Percentiles rank a stretch among this genome's conserved stretches.
phyloP scores from a whole-genome alignment of 2,329 filamentous ascomycete species.

The Myriangium duriaei region DNA sequence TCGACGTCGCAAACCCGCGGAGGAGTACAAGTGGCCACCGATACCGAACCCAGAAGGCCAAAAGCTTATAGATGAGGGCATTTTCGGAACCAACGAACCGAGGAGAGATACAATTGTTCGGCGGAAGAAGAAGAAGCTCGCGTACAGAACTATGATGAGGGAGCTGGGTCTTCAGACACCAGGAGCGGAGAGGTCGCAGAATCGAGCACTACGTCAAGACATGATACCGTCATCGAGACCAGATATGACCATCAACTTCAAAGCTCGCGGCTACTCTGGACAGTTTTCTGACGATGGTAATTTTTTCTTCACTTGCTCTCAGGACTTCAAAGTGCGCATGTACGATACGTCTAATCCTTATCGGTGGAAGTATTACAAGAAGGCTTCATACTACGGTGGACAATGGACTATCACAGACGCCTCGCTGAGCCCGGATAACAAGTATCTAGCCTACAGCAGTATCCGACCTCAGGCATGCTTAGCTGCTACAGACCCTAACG shows the following conservation, averaged over 20 bases:
- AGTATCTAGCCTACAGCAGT: slow-evolving; percentile 81
- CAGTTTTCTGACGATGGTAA: slow-evolving; percentile 96
- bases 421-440: slow-evolving; percentile 80
- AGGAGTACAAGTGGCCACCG: slow-evolving; percentile 55
- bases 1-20: slow-evolving; percentile 33
- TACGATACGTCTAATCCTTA: slow-evolving; percentile 96
- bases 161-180: slow-evolving; percentile 60
- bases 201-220: slow-evolving; percentile 52
- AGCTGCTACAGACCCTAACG: slow-evolving; percentile 72
- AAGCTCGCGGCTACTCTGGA: slow-evolving; percentile 79
- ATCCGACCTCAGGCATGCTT: slow-evolving; percentile 76
- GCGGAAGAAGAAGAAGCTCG: slow-evolving; percentile 50
- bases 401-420: slow-evolving; percentile 96
- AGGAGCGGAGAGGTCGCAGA: slow-evolving; percentile 46
- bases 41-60: slow-evolving; percentile 67
- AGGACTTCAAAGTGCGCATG: slow-evolving; percentile 91
- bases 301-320: slow-evolving; percentile 86
- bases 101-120: slow-evolving; percentile 22
- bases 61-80: slow-evolving; percentile 69
- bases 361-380: slow-evolving; percentile 90
- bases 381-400: slow-evolving; percentile 82
- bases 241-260: slow-evolving; percentile 80
- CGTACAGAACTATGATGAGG: slow-evolving; percentile 62
- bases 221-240: slow-evolving; percentile 67
- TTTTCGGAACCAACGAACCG: slow-evolving; percentile 58